Base-by-base conservation (phyloP, 495 filamentous ascomycete species). In the Neurospora pannonica region DNA sequence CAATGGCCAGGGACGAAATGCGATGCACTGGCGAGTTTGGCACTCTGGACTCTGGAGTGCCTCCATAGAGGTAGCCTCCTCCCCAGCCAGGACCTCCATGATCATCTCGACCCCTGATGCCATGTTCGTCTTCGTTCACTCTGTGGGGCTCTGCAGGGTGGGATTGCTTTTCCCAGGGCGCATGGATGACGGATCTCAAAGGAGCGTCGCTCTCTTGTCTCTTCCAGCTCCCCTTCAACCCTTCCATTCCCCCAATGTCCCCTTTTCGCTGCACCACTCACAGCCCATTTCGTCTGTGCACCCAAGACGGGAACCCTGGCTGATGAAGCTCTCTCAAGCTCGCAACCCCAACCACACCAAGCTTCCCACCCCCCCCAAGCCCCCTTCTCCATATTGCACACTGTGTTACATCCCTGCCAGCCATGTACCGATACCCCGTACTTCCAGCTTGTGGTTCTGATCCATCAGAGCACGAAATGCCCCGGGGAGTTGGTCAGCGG, bases 111-210 rank as follows among this genome's bases (percentile, higher is more conserved):
- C 72, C 73, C 77, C 75, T 77, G 76, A 73, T 72, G 73, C 62
- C 74, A 73, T 71, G 73, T 78, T 67, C 28, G 54, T 34, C 15
- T 34, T 67, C 54, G 0, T 34, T 73, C 46, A 76, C 73, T 72
- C 38, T 72, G 74, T 75, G 76, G 76, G 76, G 71, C 77, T 75
- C 72, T 73, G 38, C 75, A 78, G 75, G 71, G 76, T 79, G 75
- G 73, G 74, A 77, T 79, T 77, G 43, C 54, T 37, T 48, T 43
- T 74, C 70, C 73, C 75, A 73, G 70, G 37, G 70, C 71, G 72
- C 39, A 48, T 38, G 31, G 17, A 28, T 24, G 34, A 17, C 43
- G n/a, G 21, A 28, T 37, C 34, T 48, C 42, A 38, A 42, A 67
- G 21, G 40, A 37, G 36, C 69, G 31, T 31, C 71, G 21, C 31